phyloP scores from a whole-genome alignment of 805 yeast genomes.

The Myxozyma neotropica region DNA sequence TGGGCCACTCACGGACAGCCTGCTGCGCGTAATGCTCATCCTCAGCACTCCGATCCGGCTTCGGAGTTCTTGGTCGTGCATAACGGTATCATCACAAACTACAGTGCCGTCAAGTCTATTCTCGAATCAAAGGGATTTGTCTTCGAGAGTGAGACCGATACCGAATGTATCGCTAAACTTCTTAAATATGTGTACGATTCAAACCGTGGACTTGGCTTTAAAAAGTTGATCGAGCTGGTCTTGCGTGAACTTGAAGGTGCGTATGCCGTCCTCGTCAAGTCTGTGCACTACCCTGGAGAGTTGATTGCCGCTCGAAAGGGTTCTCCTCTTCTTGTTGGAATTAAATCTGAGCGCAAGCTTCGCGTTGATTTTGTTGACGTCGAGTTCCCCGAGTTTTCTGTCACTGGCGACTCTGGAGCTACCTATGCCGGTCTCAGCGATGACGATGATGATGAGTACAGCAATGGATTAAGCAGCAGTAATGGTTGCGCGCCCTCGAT shows the following conservation, averaged over 20 bases:
- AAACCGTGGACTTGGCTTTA: constrained; percentile 74
- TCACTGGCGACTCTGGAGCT: constrained; percentile 30
- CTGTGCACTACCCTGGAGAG: constrained; percentile 91
- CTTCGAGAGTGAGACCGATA: constrained; percentile 93
- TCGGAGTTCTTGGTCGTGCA: constrained; percentile 92
- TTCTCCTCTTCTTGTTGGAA: constrained; percentile 95
- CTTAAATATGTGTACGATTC: constrained; percentile 88
- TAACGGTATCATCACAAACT: constrained; percentile 97
- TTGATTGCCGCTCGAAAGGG: constrained; percentile 97
- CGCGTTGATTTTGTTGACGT: constrained; percentile 98
- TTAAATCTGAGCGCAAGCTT: constrained; percentile 89
- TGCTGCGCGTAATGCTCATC: constrained; percentile 84
- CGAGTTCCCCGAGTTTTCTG: constrained; percentile 71
- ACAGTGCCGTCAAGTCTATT: constrained; percentile 84
- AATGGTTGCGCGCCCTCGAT: background rate
- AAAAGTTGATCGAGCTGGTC: constrained; percentile 89
- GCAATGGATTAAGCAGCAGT: constrained; percentile 51
- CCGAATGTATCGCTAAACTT: constrained; percentile 96
- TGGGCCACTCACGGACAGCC: constrained; percentile 99
- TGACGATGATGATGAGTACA: constrained; percentile 40
- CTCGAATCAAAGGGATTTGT: constrained; percentile 74
- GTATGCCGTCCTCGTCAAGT: constrained; percentile 91
- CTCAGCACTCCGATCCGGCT: constrained; percentile 82
- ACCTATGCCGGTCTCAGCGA: constrained; percentile 23
- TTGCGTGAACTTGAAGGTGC: constrained; percentile 95